Base-by-base conservation (phyloP, 1,139 yeast species). In the Fermentozyma sake region DNA sequence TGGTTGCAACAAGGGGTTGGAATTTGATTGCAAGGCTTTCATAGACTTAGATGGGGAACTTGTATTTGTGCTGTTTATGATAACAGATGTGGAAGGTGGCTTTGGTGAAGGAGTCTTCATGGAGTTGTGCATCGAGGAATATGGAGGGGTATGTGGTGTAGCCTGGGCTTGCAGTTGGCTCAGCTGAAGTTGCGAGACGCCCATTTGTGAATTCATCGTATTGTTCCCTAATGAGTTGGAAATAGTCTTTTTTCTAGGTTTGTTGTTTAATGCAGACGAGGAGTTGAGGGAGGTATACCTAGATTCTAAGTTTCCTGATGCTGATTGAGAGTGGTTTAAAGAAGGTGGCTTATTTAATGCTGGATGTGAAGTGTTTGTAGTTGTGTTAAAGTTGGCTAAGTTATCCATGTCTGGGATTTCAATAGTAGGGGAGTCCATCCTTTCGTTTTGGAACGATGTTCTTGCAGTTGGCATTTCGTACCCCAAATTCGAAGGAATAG, bases 1-100 rank as follows among this genome's bases (percentile, higher is more conserved):
- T 0, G 85, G 84, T 39, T 76, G 83, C 28, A 78, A 55, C 22
- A 78, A 52, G 4, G 80, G 76, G 35, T 61, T 67, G 11, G 61
- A 45, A 36, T 52, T 52, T 16, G 67, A 44, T 17, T 66, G 71
- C 14, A 72, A 52, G 3, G 79, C 77, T 41, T 73, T 71, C 80
- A 74, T 75, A 1, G 68, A 55, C 41, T 71, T 71, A 0, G 76
- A 63, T 3, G 78, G 74, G 2, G 73, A 62, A 22, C 50, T 48
- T 6, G 58, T 44, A 31, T 45, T 47, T 4, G 31, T 23, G 5
- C 52, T 46, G 10, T 37, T 34, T 10, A 42, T 26, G 7, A 50
- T 34, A 1, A 45, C 42, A 1, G 61, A 36, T 1, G 53, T 41
- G 1, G 63, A 36, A 3, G 58, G 58, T 2, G 66, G 61, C 31